Conservation (phyloP, 805 yeast species). For the Zygosaccharomyces rouxii region DNA sequence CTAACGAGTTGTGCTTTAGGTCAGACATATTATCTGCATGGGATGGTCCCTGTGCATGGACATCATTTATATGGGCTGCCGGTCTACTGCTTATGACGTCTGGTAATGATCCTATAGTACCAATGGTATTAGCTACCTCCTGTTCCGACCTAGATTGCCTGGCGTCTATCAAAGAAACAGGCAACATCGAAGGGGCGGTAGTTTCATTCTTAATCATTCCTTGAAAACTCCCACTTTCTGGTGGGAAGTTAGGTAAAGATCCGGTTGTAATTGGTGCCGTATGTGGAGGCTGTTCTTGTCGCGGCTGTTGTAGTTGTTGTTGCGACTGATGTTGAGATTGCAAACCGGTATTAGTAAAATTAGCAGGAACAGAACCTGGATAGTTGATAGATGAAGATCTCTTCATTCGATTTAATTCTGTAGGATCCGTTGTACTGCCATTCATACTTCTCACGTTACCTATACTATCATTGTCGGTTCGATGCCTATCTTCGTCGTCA, state of each 20-base stretch:
- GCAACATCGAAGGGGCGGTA: not conserved
- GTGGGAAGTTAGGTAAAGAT: slow-evolving; percentile 7
- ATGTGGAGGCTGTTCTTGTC: not conserved
- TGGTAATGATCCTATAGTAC: slow-evolving; percentile 18
- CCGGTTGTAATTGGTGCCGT: slow-evolving; percentile 6
- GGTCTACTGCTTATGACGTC: slow-evolving; percentile 17
- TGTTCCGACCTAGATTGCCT: slow-evolving; percentile 4
- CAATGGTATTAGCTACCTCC: slow-evolving; percentile 15
- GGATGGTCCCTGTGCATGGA: slow-evolving; percentile 4
- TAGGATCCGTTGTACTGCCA: slow-evolving; percentile 7
- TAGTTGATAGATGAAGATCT: slow-evolving; percentile 5
- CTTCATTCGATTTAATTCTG: slow-evolving; percentile 5
- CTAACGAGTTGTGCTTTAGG: slow-evolving; percentile 11
- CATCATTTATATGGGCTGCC: slow-evolving; percentile 7
- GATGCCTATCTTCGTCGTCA: slow-evolving; percentile 15
- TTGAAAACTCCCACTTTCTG: slow-evolving; percentile 5
- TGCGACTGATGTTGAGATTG: not conserved
- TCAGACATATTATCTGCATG: slow-evolving; percentile 8
- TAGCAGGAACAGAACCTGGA: slow-evolving; percentile 7
- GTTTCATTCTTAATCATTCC: slow-evolving; percentile 8
- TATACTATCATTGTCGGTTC: slow-evolving; percentile 9
- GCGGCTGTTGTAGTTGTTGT: not conserved
- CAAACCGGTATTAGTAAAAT: slow-evolving; percentile 2
- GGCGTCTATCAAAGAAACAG: not conserved
- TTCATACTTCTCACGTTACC: slow-evolving; percentile 10